These are phyloP conservation scores for Talaromyces sp. DNA, from an alignment of 2,329 filamentous ascomycete genomes.

Conservation along the genomic window DNA sequence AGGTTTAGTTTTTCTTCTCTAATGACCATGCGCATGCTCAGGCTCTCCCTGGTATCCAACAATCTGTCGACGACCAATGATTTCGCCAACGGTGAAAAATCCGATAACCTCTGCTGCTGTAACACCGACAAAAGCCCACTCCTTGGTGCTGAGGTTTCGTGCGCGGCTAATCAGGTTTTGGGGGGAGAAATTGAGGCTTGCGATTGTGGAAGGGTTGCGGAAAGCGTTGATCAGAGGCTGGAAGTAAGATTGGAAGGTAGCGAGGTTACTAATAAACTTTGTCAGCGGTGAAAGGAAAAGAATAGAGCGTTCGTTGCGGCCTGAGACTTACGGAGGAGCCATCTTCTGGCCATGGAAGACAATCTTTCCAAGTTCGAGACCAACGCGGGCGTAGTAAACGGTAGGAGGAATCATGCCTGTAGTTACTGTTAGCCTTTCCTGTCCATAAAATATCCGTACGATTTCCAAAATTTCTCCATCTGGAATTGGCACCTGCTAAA, in stretches of 20 bases:
- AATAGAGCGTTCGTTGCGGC: background rate
- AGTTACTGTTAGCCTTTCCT: conserved; percentile 1
- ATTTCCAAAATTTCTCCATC: background rate
- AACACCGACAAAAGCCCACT: conserved; percentile 69
- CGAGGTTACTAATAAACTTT: conserved; percentile 57
- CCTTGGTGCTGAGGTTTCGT: conserved; percentile 65
- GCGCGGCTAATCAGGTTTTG: conserved; percentile 52
- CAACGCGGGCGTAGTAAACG: conserved; percentile 88
- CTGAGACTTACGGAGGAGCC: conserved; percentile 76
- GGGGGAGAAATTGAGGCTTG: conserved; percentile 52
- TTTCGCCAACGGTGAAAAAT: conserved; percentile 97
- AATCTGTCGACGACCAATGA: conserved; percentile 91
- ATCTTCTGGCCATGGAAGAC: conserved; percentile 86
- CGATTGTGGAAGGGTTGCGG: conserved; percentile 63
- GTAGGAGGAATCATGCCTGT: conserved; percentile 78
- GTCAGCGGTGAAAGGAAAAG: conserved; percentile 5
- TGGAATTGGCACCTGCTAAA: background rate
- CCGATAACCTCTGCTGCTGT: conserved; percentile 80
- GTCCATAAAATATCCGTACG: background rate
- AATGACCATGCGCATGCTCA: conserved; percentile 42
- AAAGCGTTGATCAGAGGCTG: conserved; percentile 66
- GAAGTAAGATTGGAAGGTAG: conserved; percentile 83
- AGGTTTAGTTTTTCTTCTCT: conserved; percentile 15
- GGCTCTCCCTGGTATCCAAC: conserved; percentile 79
- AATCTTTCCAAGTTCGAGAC: conserved; percentile 78